These are phyloP conservation scores for Diversispora eburnea DNA, from an alignment of 192 early-diverging fungal species.

Conservation along the genomic window DNA sequence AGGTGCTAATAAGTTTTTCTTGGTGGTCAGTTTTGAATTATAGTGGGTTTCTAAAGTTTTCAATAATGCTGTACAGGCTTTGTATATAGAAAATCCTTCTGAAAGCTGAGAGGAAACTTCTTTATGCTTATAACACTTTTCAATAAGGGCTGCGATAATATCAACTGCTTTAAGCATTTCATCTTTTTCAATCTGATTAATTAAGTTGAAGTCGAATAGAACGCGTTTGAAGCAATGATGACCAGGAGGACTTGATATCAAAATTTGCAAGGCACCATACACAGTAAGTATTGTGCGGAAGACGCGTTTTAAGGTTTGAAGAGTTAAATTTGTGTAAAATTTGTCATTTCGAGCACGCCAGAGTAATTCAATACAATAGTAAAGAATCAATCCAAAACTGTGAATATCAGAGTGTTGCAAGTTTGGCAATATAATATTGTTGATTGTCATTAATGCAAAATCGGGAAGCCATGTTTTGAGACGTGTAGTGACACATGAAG, in stretches of 20 bases:
- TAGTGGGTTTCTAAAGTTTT: not conserved
- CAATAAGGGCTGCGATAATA: not conserved
- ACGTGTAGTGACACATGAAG: not conserved
- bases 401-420: not conserved
- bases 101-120: not conserved
- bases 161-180: not conserved
- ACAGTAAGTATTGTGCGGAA: not conserved
- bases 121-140: conserved; percentile 16
- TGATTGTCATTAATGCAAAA: not conserved
- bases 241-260: not conserved
- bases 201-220: conserved; percentile 3
- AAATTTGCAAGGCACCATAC: not conserved
- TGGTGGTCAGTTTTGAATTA: not conserved
- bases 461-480: not conserved
- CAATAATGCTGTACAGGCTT: conserved; percentile 11
- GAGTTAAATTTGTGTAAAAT: not conserved
- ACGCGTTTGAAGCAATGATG: not conserved
- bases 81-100: not conserved
- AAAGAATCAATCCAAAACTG: not conserved
- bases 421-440: not conserved
- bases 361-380: conserved; percentile 8
- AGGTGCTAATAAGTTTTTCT: not conserved
- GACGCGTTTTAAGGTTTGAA: not conserved
- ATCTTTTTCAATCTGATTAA: not conserved
- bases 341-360: not conserved